Base-by-base conservation (phyloP, 2,329 filamentous ascomycete genomes). In the Ramularia collo-cygni region DNA sequence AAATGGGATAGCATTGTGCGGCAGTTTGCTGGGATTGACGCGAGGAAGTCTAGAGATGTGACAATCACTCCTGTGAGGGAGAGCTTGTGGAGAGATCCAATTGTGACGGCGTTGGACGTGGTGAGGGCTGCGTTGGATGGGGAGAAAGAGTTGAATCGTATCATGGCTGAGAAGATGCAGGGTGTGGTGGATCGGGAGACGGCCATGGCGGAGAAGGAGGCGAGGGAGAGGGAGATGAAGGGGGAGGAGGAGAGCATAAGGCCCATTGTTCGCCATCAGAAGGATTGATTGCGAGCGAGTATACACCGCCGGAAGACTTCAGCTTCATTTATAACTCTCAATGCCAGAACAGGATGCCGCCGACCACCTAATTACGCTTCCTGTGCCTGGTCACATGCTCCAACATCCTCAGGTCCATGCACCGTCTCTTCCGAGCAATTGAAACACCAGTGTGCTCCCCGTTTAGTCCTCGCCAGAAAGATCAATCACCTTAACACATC, bases 181-280 rank as follows among this genome's bases (percentile, higher is more conserved):
- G 56, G 44, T 19, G 66, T 75, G 44, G 62, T 75, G 17, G 65
- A 72, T 39, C 43, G 63, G 49, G 74, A 77, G 59, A 66, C 53
- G 38, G 59, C 57, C 43, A 41, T 74, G 40, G 65, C 62, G 49
- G 55, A 64, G 26, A 46, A 60, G 38, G 65, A 72, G 50, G 55
- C 49, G 46, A 33, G 33, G 33, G 50, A 54, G 38, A 39, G 46
- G 10, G 21, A 24, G 21, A 10, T 6, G 21, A 24, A 10, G 21
- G 21, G 10, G 21, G 21, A 24, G 21, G 10, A 10, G 21, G 21
- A 24, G 21, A 24, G 21, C 10, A 10, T 10, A 24, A 24, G 10
- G 21, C 21, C 10, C 6, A 10, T 10, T 24, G 21, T 24, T 24
- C 10, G 10, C 10, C 21, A 24, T n/a, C n/a, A n/a, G n/a, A 24